Percentiles rank a stretch among this genome's conserved stretches.
Evolutionary conservation across 1,139 yeast species (phyloP).

Genomic region (Debaryomycetaceae sp.): DNA sequence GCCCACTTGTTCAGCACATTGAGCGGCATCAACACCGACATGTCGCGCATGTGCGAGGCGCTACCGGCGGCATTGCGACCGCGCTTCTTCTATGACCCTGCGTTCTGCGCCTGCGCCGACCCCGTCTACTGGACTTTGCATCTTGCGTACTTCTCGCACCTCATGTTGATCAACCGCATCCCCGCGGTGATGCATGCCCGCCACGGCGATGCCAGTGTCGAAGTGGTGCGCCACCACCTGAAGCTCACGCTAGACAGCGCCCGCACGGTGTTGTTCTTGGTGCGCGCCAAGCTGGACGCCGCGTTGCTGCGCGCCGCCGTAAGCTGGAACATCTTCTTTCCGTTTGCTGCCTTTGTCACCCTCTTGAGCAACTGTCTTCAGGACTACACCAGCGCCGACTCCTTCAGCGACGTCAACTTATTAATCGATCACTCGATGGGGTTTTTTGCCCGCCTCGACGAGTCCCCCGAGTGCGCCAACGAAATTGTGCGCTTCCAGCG

Average conservation of each 20-base stretch:
- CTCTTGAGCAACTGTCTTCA: constrained; percentile 30
- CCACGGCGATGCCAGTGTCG: neutral
- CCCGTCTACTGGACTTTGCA: constrained; percentile 22
- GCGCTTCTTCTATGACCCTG: constrained; percentile 22
- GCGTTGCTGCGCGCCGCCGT: constrained; percentile 23
- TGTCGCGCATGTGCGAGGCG: constrained; percentile 15
- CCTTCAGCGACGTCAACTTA: constrained; percentile 25
- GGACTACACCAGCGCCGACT: constrained; percentile 25
- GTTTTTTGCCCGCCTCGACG: too few species aligned
- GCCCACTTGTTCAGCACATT: constrained; percentile 16
- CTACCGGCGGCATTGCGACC: constrained; percentile 18
- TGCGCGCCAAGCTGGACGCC: constrained; percentile 13
- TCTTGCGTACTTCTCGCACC: constrained; percentile 29
- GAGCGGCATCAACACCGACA: constrained; percentile 18
- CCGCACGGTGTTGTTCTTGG: constrained; percentile 28
- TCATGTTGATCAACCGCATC: constrained; percentile 33
- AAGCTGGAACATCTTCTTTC: constrained; percentile 32
- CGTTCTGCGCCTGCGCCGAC: constrained; percentile 17
- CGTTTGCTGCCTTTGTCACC: constrained; percentile 32
- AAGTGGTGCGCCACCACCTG: constrained; percentile 8
- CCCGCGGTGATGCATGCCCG: constrained; percentile 18
- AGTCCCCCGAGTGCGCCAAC: too few species aligned
- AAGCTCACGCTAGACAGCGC: constrained; percentile 30
- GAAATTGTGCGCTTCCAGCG: too few species aligned
- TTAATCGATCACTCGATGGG: constrained; percentile 25